phyloP scores from a whole-genome alignment of 352 stramenopile genomes.

The Phytophthora foliorum region DNA sequence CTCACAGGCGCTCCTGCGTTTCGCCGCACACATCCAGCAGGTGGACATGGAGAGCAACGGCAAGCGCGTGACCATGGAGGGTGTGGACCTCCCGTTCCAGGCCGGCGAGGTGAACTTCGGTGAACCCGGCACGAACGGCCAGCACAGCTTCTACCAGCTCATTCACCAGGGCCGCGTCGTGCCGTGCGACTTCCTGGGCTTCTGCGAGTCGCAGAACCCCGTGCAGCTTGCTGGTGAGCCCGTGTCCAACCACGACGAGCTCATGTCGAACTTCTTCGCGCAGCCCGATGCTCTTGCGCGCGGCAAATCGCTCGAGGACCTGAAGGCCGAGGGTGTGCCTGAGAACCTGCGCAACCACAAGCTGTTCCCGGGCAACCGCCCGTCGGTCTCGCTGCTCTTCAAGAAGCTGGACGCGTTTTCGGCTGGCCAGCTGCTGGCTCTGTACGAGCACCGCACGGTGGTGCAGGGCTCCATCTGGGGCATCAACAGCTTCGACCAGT shows the following conservation, averaged over 20 bases:
- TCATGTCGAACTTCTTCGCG: constrained; percentile 99
- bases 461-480: constrained; percentile 98
- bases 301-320: constrained; percentile 96
- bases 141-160: constrained; percentile 99
- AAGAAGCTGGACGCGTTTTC: constrained; percentile 96
- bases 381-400: constrained; percentile 97
- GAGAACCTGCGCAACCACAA: constrained; percentile 96
- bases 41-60: constrained; percentile 99
- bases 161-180: constrained; percentile 98
- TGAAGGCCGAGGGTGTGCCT: constrained; percentile 94
- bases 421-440: constrained; percentile 95
- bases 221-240: constrained; percentile 78
- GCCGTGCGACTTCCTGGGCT: constrained; percentile 99
- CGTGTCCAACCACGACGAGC: constrained; percentile 99
- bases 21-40: constrained; percentile 98
- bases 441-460: constrained; percentile 99
- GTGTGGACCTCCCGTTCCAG: constrained; percentile 93
- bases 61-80: constrained; percentile 97
- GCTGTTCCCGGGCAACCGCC: constrained; percentile 97
- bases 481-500: constrained; percentile 99
- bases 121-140: constrained; percentile 98
- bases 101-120: constrained; percentile 98
- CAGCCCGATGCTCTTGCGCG: constrained; percentile 98
- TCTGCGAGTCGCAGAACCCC: constrained; percentile 95
- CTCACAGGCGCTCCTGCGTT: constrained; percentile 94